A percentile compares a stretch with the other conserved stretches of the same genome.
Conservation (phyloP, 2,329 filamentous ascomycete genomes). For the Chrysosporium keratinophilum region DNA sequence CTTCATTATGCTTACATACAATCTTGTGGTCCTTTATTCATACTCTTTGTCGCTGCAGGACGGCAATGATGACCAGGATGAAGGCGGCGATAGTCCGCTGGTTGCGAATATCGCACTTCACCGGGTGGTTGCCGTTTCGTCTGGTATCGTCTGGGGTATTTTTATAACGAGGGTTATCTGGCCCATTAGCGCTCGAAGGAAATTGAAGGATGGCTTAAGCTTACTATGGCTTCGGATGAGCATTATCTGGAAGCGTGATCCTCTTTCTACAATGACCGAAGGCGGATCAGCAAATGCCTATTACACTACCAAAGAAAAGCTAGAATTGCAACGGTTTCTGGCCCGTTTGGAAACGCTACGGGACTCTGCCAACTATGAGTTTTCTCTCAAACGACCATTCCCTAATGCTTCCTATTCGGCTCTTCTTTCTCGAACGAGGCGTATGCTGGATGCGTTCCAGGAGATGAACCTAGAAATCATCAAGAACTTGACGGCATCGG, state of each 20-base stretch:
- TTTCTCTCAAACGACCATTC: constrained; percentile 80
- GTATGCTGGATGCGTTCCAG: constrained; percentile 86
- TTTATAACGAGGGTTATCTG: constrained; percentile 81
- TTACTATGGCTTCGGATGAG: constrained; percentile 92
- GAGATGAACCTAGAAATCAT: constrained; percentile 89
- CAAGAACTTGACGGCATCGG: constrained; percentile 63
- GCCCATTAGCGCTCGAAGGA: constrained; percentile 81
- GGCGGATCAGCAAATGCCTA: constrained; percentile 51
- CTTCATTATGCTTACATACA: constrained; percentile 92
- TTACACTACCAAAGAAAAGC: constrained; percentile 79
- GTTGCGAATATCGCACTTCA: constrained; percentile 84
- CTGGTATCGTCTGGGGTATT: constrained; percentile 84
- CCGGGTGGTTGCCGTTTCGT: constrained; percentile 73
- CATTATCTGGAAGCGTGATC: constrained; percentile 90
- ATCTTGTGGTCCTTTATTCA: constrained; percentile 85
- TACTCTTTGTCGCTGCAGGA: constrained; percentile 78
- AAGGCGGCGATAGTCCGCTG: constrained; percentile 70
- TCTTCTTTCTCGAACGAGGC: constrained; percentile 68
- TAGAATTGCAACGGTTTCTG: constrained; percentile 69
- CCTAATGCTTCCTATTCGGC: constrained; percentile 60
- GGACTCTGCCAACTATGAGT: constrained; percentile 66
- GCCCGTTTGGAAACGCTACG: constrained; percentile 65
- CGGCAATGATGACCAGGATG: constrained; percentile 69
- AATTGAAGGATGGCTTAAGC: constrained; percentile 79
- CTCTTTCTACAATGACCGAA: constrained; percentile 61